Evolutionary conservation across 805 yeast species (phyloP).

Genomic region (Pichia kluyveri): DNA sequence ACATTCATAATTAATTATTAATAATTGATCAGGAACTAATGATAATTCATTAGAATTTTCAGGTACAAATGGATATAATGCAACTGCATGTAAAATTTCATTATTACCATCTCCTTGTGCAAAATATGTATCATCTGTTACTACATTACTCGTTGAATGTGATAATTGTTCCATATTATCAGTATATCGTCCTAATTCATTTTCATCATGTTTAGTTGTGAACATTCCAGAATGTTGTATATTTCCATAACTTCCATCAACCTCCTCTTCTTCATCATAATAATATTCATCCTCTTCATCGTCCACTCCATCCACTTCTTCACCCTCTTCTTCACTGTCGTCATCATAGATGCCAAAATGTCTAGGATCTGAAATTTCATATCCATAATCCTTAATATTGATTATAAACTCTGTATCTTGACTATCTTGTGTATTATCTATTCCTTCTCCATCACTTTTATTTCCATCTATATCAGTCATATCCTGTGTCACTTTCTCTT

Average conservation of each 20-base stretch:
- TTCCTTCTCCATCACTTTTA: background rate
- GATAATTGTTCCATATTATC: background rate
- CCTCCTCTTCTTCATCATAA: background rate
- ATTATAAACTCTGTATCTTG: constrained; percentile 1
- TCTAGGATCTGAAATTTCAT: constrained; percentile 57
- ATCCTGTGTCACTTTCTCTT: too few species aligned
- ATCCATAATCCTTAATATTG: constrained; percentile 69
- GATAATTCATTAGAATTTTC: constrained; percentile 91
- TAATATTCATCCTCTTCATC: background rate
- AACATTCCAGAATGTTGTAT: background rate
- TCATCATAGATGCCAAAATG: constrained; percentile 45
- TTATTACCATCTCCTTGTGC: constrained; percentile 3
- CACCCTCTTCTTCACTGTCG: constrained; percentile 9
- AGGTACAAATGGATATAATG: constrained; percentile 81
- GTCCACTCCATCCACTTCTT: constrained; percentile 9
- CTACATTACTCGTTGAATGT: background rate
- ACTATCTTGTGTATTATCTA: background rate
- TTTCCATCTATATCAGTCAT: background rate
- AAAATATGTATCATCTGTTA: background rate
- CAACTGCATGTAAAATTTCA: constrained; percentile 48
- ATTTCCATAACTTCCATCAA: background rate
- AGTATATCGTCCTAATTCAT: background rate
- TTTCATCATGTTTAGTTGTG: background rate
- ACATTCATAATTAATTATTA: constrained; percentile 82
- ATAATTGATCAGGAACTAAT: constrained; percentile 68